phyloP scores from a whole-genome alignment of 1,284 basidiomycete species.

The Cryptococcus amylolentus region DNA sequence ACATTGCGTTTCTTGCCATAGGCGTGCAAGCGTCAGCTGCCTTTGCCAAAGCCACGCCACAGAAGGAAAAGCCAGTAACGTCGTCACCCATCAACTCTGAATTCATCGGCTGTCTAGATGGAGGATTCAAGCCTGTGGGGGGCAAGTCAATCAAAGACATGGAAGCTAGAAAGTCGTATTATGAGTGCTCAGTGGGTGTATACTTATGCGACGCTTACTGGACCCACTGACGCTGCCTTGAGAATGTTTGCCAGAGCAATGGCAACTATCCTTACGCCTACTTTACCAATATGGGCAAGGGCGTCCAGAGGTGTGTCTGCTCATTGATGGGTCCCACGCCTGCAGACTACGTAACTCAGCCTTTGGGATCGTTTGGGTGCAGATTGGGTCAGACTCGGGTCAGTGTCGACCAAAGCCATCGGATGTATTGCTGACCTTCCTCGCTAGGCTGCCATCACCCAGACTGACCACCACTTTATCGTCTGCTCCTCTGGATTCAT shows the following conservation, averaged over 20 bases:
- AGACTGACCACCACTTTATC: slow-evolving; percentile 10
- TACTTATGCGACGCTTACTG: background rate
- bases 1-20: no score
- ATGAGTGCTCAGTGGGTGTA: slow-evolving; percentile 8
- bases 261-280: slow-evolving; percentile 8
- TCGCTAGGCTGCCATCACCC: slow-evolving; percentile 4
- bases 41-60: no score
- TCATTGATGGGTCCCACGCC: slow-evolving; percentile 2
- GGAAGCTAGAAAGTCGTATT: slow-evolving; percentile 3
- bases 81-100: background rate
- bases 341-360: slow-evolving; percentile 5
- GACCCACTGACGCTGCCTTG: background rate
- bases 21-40: no score
- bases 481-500: slow-evolving; percentile 6
- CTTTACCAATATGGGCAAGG: slow-evolving; percentile 5
- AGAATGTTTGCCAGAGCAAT: background rate
- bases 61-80: no score
- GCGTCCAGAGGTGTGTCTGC: slow-evolving; percentile 1
- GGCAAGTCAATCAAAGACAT: background rate
- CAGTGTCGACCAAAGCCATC: background rate
- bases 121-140: background rate
- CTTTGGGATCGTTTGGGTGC: slow-evolving; percentile 8
- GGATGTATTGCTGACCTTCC: background rate
- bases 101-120: slow-evolving; percentile 8
- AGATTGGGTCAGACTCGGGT: slow-evolving; percentile 9